Evolutionary conservation across 495 filamentous ascomycete species (phyloP), one percentile per base, ranked within the genome.

Genomic region (Daldinia decipiens): DNA sequence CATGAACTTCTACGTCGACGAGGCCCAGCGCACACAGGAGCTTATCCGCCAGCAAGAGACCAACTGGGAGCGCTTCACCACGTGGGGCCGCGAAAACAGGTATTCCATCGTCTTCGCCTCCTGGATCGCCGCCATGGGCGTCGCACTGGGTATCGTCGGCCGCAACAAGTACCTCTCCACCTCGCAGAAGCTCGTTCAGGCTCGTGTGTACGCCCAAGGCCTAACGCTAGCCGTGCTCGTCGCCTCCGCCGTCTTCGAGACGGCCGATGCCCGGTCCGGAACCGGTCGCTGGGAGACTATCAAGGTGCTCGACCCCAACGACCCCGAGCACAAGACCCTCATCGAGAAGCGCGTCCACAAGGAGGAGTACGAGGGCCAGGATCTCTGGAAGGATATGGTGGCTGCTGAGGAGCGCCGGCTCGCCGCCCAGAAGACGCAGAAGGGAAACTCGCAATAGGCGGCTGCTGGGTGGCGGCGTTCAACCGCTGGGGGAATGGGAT

Each of bases 201-300:
- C 96, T 9, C 89, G 95, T 85, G 91, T 99, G 67, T 98, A 98
- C 82, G 95, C 95, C n/a, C 95, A 99, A 83, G 94, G 93, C 15
- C 81, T 97, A 74, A 98, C 95, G 54, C 81, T 99, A 17, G 92
- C 91, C 75, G 93, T 98, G 58, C 81, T 99, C 65, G 83, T 97
- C 73, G 93, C 92, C 32, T 92, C 88, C 63, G 95, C 96, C 40
- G 93, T 88, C 17, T 91, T 98, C 76, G 95, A 99, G 89, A 90
- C 94, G 31, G 87, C 86, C 5, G 95, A 99, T 79, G 90, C 91
- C 62, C 87, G 85, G 67, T 86, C 85, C 70, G 93, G 91, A 17
- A 87, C 87, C 76, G 94, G 94, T 73, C 87, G 89, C 75, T 93
- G 87, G 86, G 87, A 89, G 84, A 91, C 87, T 50, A 83, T 93